Conservation (phyloP, 768 basidiomycete genomes). For the Lentinula sp. region DNA sequence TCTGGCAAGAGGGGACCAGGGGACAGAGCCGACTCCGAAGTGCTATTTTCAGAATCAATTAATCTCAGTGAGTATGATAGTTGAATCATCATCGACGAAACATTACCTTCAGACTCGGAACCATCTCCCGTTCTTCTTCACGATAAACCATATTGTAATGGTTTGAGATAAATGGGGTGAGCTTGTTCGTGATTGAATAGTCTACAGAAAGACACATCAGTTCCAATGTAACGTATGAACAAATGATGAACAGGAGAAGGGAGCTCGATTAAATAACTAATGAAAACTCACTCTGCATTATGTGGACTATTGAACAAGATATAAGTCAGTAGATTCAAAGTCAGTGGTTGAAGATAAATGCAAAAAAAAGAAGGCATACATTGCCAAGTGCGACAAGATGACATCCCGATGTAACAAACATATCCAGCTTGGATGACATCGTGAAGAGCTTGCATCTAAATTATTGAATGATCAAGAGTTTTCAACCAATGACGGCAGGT, state of each 20-base stretch:
- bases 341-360: background rate
- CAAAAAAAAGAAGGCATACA: slow-evolving; percentile 26
- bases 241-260: background rate
- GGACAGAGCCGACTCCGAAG: slow-evolving; percentile 39
- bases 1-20: slow-evolving; percentile 32
- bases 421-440: slow-evolving; percentile 44
- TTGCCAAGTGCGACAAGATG: slow-evolving; percentile 14
- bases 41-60: slow-evolving; percentile 14
- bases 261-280: too few species aligned
- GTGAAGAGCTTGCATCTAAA: slow-evolving; percentile 45
- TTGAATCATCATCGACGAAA: background rate
- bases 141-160: slow-evolving; percentile 51
- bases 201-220: slow-evolving; percentile 13
- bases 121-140: slow-evolving; percentile 58
- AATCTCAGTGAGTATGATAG: background rate
- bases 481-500: background rate
- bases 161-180: slow-evolving; percentile 55
- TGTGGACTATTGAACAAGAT: background rate
- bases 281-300: slow-evolving; percentile 3
- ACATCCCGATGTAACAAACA: slow-evolving; percentile 38
- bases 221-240: background rate
- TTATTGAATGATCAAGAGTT: background rate
- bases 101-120: slow-evolving; percentile 32
- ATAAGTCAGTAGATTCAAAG: background rate
- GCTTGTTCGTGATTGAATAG: slow-evolving; percentile 34